These are phyloP conservation scores for Auriscalpium orientale DNA, from an alignment of 768 basidiomycete species.

Conservation along the genomic window DNA sequence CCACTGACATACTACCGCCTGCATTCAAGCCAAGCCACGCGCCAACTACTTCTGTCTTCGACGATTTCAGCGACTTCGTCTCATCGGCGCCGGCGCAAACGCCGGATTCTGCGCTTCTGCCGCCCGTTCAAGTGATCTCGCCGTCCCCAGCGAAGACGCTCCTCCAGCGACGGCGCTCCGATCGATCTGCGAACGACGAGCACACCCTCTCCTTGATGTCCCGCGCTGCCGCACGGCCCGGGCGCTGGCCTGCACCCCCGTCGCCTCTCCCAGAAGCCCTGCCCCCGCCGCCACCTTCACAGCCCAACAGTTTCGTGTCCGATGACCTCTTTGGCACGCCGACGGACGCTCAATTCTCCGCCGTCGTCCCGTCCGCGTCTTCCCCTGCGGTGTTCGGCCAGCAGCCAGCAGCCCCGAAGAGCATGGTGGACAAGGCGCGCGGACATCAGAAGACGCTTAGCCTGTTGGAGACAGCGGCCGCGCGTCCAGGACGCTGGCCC, in stretches of 20 bases:
- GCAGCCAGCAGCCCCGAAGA: neutral
- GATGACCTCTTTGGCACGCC: constrained; percentile 23
- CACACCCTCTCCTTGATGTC: constrained; percentile 54
- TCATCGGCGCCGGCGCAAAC: constrained; percentile 28
- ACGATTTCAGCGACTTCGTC: constrained; percentile 44
- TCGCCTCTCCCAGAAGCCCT: constrained; percentile 38
- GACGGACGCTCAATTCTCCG: neutral
- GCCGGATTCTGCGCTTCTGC: constrained; percentile 15
- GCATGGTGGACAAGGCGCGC: neutral
- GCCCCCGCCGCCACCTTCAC: constrained; percentile 23
- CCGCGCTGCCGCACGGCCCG: constrained; percentile 41
- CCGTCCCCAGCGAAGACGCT: constrained; percentile 7
- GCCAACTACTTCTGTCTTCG: constrained; percentile 22
- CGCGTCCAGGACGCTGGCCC: constrained; percentile 6
- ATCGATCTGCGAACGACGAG: constrained; percentile 41
- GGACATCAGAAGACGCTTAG: neutral
- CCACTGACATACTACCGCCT: constrained; percentile 6
- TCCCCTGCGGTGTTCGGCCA: neutral
- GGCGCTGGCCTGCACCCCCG: constrained; percentile 39
- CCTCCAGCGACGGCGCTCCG: constrained; percentile 20
- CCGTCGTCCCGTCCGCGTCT: neutral
- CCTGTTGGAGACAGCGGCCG: neutral
- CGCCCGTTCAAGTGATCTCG: neutral
- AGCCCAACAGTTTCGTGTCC: constrained; percentile 10
- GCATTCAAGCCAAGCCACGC: neutral